Percentiles rank a stretch among this genome's conserved stretches.
phyloP scores from a whole-genome alignment of 2,329 filamentous ascomycete genomes.

The Calonectria pauciramosa region DNA sequence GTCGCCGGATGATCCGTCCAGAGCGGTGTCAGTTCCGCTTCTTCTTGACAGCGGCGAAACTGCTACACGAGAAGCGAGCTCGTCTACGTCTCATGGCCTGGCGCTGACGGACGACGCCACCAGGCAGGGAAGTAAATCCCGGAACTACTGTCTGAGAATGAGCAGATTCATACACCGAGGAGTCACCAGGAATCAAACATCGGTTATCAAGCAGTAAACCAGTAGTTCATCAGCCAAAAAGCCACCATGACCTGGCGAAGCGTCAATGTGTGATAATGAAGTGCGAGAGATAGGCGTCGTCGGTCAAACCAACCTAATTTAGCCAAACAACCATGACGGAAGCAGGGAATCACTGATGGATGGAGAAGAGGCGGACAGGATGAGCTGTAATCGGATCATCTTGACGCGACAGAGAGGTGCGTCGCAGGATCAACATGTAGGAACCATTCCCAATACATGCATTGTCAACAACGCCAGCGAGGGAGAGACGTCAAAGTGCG shows the following conservation, averaged over 20 bases:
- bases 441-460: constrained; percentile 4
- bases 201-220: background rate
- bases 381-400: background rate
- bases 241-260: background rate
- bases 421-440: background rate
- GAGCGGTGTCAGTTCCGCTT: constrained; percentile 11
- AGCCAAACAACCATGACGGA: background rate
- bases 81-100: constrained; percentile 4
- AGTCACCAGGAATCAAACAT: constrained; percentile 33
- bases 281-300: too few species aligned
- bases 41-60: background rate
- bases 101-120: constrained; percentile 25
- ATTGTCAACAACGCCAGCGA: constrained; percentile 13
- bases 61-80: background rate
- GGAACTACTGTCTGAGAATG: background rate
- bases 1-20: constrained; percentile 20
- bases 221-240: background rate
- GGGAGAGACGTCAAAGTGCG: background rate
- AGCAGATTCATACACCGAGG: constrained; percentile 10
- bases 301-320: background rate
- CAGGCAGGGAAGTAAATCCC: constrained; percentile 14
- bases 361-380: background rate
- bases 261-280: background rate
- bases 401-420: background rate
- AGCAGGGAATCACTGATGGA: background rate